Percentiles rank a stretch among this genome's conserved stretches.
Conservation (phyloP, 805 yeast genomes). For the Jamesozyma lodderae region DNA sequence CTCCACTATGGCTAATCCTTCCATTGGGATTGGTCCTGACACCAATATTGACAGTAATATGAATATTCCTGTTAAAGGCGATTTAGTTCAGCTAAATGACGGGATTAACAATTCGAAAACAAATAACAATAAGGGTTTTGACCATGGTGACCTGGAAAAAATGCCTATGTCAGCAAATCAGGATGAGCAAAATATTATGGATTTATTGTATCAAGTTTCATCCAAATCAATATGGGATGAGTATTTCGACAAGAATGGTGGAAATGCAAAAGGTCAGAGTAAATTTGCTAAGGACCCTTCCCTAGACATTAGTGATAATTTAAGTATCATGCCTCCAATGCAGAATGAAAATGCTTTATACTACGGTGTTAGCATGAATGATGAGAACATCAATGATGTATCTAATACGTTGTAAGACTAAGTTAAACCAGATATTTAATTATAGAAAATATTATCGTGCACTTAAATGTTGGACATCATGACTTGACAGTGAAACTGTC, state of each 20-base stretch:
- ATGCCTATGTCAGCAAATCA: constrained; percentile 1
- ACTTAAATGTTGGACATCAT: no score
- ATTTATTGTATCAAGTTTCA: constrained; percentile 54
- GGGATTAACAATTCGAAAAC: not conserved
- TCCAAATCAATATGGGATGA: constrained; percentile 59
- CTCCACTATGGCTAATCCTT: not conserved
- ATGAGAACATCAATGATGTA: not conserved
- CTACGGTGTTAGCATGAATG: not conserved
- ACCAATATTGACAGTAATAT: not conserved
- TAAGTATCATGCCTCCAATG: not conserved
- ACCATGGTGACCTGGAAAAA: no score
- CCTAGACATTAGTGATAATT: not conserved
- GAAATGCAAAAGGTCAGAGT: not conserved
- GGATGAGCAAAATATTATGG: constrained; percentile 40
- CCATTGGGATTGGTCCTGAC: no score
- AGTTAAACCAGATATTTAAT: no score
- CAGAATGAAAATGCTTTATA: not conserved
- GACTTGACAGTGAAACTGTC: no score
- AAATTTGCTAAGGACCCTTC: no score
- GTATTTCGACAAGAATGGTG: constrained; percentile 12
- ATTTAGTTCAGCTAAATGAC: not conserved
- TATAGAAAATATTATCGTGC: no score
- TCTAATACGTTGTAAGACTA: not conserved
- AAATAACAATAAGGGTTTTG: not conserved
- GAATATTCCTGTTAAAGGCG: not conserved